phyloP scores from a whole-genome alignment of 345 rosid genomes.

The Anacardium occidentale region DNA sequence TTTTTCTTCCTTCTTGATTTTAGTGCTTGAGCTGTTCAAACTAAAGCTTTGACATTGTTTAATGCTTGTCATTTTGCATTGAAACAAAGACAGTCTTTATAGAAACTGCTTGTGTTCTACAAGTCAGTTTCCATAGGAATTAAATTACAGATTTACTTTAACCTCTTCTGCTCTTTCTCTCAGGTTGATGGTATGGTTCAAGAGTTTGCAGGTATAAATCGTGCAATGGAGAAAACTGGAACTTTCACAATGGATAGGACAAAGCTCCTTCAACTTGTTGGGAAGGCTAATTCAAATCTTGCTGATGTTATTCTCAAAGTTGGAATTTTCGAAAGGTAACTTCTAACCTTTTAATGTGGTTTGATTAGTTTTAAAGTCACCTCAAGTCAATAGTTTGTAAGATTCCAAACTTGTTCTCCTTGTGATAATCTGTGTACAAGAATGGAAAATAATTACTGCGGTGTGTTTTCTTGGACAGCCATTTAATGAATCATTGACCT shows the following conservation, averaged over 20 bases:
- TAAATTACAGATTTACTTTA: conserved; percentile 2
- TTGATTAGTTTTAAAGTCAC: neutral
- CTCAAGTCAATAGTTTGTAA: neutral
- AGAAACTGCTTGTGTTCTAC: conserved; percentile 7
- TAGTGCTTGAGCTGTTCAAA: neutral
- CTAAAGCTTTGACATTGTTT: neutral
- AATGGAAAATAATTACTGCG: no score
- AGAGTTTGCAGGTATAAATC: conserved; percentile 92
- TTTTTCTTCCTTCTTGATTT: neutral
- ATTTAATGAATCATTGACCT: no score
- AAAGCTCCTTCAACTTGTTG: conserved; percentile 86
- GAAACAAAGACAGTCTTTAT: neutral
- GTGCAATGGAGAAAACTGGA: conserved; percentile 82
- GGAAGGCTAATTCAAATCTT: conserved; percentile 94
- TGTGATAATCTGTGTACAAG: neutral
- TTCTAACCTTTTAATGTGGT: neutral
- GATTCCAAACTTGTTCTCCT: neutral
- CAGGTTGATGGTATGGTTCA: conserved; percentile 93
- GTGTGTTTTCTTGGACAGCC: neutral
- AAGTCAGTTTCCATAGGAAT: neutral
- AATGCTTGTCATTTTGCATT: neutral
- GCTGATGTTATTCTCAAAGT: conserved; percentile 96
- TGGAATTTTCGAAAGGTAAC: conserved; percentile 91
- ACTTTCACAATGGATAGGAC: conserved; percentile 92
- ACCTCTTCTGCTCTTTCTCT: conserved; percentile 4